phyloP scores from a whole-genome alignment of 805 yeast genomes.

The Tetrapisispora arboricola region DNA sequence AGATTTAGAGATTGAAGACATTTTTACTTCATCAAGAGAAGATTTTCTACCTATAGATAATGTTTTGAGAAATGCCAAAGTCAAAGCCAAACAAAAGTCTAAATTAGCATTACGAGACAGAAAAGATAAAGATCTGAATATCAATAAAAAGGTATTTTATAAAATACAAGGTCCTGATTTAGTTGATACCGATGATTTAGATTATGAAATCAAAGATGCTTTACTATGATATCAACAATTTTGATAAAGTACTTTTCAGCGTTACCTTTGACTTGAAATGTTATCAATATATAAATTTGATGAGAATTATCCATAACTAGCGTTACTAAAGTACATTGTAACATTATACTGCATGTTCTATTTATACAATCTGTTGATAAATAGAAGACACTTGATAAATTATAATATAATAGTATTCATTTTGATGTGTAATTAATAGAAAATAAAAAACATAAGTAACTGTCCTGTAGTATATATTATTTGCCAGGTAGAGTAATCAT shows the following conservation, averaged over 20 bases:
- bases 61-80: slow-evolving; percentile 11
- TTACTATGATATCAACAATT: neutral
- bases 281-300: too few species aligned
- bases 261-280: too few species aligned
- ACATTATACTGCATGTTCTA: neutral
- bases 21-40: slow-evolving; percentile 6
- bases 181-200: neutral
- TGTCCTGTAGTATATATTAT: too few species aligned
- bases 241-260: neutral
- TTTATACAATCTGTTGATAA: neutral
- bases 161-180: slow-evolving; percentile 3
- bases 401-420: too few species aligned
- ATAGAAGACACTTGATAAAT: neutral
- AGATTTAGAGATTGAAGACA: neutral
- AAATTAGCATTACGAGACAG: slow-evolving; percentile 7
- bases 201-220: neutral
- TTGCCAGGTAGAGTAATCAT: too few species aligned
- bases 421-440: too few species aligned
- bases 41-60: slow-evolving; percentile 12
- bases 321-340: neutral
- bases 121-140: neutral
- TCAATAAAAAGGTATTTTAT: slow-evolving; percentile 2
- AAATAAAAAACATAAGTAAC: too few species aligned
- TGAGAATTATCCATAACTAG: too few species aligned
- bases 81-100: slow-evolving; percentile 12